Evolutionary conservation across 352 stramenopile species (phyloP).

Genomic region (Globisporangium lucens): DNA sequence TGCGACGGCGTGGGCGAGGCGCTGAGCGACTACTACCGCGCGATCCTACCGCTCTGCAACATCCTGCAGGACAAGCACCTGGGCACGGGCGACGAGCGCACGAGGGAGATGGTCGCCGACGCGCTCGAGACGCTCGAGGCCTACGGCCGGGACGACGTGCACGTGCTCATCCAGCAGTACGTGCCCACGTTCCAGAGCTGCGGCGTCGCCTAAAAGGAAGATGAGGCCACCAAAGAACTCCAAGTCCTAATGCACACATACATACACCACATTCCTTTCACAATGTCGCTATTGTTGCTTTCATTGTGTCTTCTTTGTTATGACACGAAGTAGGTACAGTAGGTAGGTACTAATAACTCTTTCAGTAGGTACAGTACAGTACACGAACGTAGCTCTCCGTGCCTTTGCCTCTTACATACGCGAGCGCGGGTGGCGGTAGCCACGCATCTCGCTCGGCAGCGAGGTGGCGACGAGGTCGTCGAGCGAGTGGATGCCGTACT

Average conservation of each 20-base stretch:
- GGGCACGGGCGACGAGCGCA: constrained; percentile 59
- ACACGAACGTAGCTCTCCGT: neutral
- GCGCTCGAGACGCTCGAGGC: constrained; percentile 70
- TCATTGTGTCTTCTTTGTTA: neutral
- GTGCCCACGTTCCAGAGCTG: constrained; percentile 66
- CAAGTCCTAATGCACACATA: constrained; percentile 1
- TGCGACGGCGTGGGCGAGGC: constrained; percentile 66
- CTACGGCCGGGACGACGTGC: constrained; percentile 65
- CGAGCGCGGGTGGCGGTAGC: constrained; percentile 86
- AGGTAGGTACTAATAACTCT: neutral
- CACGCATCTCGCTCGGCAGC: constrained; percentile 81
- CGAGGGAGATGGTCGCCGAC: constrained; percentile 55
- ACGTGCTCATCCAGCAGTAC: constrained; percentile 75
- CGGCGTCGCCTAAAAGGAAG: neutral
- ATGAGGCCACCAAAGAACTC: neutral
- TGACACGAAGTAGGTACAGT: neutral
- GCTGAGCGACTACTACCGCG: constrained; percentile 64
- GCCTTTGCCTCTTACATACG: constrained; percentile 53
- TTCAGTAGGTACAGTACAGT: neutral
- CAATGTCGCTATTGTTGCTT: neutral
- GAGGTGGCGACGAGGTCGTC: constrained; percentile 90
- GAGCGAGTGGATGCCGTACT: constrained; percentile 89
- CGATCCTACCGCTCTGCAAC: constrained; percentile 78
- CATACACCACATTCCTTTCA: neutral
- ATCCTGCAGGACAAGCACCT: constrained; percentile 78